phyloP scores from a whole-genome alignment of 2,329 filamentous ascomycete genomes.

The Aspergillus melleus region DNA sequence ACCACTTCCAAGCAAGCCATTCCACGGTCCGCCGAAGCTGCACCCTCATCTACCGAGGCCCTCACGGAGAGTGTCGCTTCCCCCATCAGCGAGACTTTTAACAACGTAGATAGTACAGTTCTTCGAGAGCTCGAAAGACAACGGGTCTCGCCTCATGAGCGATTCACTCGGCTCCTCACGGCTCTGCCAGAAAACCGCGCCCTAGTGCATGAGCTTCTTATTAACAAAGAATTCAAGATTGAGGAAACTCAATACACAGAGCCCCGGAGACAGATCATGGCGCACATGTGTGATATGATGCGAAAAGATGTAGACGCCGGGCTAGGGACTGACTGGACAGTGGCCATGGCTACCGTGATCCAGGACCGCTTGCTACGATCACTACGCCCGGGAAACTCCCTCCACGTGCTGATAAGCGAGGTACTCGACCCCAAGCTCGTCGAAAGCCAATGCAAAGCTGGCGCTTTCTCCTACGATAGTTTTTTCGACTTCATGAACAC shows the following conservation, averaged over 20 bases:
- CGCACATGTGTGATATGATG: conserved; percentile 61
- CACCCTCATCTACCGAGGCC: conserved; percentile 32
- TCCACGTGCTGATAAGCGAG: conserved; percentile 62
- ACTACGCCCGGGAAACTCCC: conserved; percentile 60
- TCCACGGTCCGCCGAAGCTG: conserved; percentile 53
- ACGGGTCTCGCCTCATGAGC: conserved; percentile 38
- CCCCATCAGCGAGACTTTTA: conserved; percentile 43
- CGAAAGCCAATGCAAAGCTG: conserved; percentile 57
- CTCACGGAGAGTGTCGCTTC: conserved; percentile 40
- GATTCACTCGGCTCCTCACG: conserved; percentile 56
- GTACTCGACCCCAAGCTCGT: conserved; percentile 61
- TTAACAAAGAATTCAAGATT: conserved; percentile 64
- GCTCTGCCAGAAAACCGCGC: conserved; percentile 62
- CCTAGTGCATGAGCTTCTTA: conserved; percentile 63
- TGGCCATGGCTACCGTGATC: conserved; percentile 67
- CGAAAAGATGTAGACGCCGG: conserved; percentile 57
- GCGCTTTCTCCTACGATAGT: conserved; percentile 62
- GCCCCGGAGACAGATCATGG: conserved; percentile 58
- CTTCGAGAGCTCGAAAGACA: conserved; percentile 38
- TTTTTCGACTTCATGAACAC: conserved; percentile 65
- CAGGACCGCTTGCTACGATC: conserved; percentile 61
- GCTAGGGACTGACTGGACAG: conserved; percentile 59
- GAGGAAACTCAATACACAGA: conserved; percentile 51
- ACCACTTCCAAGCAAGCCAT: conserved; percentile 57
- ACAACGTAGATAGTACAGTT: conserved; percentile 34